phyloP scores from a whole-genome alignment of 1,284 basidiomycete species.

The Melampsora americana region DNA sequence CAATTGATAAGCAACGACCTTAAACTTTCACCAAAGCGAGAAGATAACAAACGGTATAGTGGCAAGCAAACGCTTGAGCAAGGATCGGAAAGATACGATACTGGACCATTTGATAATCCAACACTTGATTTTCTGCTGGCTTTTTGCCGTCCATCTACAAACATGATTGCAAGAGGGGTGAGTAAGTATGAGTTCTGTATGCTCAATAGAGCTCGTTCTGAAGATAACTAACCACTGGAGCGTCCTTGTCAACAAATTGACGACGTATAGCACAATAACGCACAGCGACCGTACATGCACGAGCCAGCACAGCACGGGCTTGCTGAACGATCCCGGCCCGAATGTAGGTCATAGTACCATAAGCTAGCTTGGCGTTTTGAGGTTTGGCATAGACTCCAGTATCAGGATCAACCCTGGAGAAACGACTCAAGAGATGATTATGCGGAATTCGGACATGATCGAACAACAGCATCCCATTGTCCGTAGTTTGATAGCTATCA shows the following conservation, averaged over 20 bases:
- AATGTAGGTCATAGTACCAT: conserved; percentile 52
- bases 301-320: conserved; percentile 53
- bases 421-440: conserved; percentile 54
- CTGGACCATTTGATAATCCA: conserved; percentile 55
- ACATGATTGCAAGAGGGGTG: not conserved
- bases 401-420: conserved; percentile 53
- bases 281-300: conserved; percentile 54
- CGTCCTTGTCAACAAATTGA: conserved; percentile 55
- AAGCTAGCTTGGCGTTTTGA: conserved; percentile 49
- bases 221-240: conserved; percentile 52
- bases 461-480: conserved; percentile 52
- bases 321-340: conserved; percentile 55
- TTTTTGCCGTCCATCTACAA: conserved; percentile 45
- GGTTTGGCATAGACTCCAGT: conserved; percentile 49
- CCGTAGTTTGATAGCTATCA: conserved; percentile 53
- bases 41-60: conserved; percentile 50
- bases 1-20: too few species aligned
- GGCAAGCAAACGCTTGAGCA: conserved; percentile 56
- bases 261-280: conserved; percentile 55
- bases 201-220: conserved; percentile 11
- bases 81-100: conserved; percentile 55
- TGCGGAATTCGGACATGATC: conserved; percentile 51
- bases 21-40: not conserved
- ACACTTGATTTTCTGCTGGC: conserved; percentile 54
- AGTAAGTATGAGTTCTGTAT: not conserved